phyloP scores from a whole-genome alignment of 495 filamentous ascomycete species.

The Hypoxylon trugodes region DNA sequence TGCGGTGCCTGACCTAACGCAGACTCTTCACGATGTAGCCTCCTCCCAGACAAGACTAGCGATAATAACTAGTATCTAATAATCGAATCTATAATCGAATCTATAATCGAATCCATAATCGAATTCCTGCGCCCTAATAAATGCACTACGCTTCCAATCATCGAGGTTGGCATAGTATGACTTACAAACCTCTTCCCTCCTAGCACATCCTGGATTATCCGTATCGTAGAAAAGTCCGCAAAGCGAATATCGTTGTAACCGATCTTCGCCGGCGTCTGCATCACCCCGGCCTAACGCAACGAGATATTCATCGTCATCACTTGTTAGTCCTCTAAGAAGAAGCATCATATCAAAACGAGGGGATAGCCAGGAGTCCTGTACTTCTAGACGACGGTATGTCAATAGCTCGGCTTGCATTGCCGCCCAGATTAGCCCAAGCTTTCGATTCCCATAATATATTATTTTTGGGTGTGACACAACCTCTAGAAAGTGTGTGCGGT shows the following conservation, averaged over 20 bases:
- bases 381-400: slow-evolving; percentile 22
- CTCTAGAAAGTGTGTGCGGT: no score
- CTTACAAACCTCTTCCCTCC: slow-evolving; percentile 15
- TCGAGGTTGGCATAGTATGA: slow-evolving; percentile 27
- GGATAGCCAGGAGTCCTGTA: slow-evolving; percentile 13
- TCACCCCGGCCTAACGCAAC: neutral
- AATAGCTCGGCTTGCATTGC: slow-evolving; percentile 20
- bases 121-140: neutral
- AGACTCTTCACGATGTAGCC: no score
- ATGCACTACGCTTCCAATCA: slow-evolving; percentile 16
- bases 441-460: slow-evolving; percentile 5
- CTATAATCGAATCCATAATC: no score
- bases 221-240: slow-evolving; percentile 13
- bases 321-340: neutral
- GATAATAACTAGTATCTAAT: no score
- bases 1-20: no score
- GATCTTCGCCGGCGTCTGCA: neutral
- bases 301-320: neutral
- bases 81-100: no score
- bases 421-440: slow-evolving; percentile 19
- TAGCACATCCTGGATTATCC: neutral
- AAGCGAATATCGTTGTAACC: neutral
- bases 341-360: slow-evolving; percentile 5
- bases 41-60: no score
- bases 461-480: no score